Base-by-base conservation (phyloP, 257 asterid species). In the Nicotiana tomentosiformis region DNA sequence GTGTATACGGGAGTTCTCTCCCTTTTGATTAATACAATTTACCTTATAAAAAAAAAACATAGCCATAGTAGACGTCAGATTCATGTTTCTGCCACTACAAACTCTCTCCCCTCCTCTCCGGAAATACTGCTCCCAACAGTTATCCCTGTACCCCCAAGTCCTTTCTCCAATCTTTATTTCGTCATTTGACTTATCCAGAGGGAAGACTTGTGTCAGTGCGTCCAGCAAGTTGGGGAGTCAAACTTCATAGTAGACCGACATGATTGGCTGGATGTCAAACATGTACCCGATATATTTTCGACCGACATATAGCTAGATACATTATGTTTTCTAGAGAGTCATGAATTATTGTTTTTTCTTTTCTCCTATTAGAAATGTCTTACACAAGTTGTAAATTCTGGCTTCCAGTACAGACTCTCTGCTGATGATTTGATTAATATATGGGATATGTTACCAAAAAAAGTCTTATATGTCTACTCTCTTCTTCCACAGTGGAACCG, bases 401-500 rank as follows among this genome's bases (percentile, higher is more conserved):
- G 51, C 11, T 9, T 43, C 51, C 51, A 43, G 51, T 43, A 43
- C 12, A 43, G 51, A 9, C 4, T 43, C 51, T 43, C 12, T 2
- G 12, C 51, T 43, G 51, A 43, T 43, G 51, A 9, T 43, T 43
- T 43, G 51, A 43, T 43, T 9, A 9, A 9, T 43, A 43, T 43
- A 9, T 43, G 12, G 4, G 3, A 43, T 43, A 43, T 43, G 51
- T 43, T 43, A 20, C 23, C 51, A 12, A 43, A 43, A 60, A 51
- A 29, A 7, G 46, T 7, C 32, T 32, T 46, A 37, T 37, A 7
- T 64, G 20, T 43, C 53, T 67, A 49, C 18, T 76, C 65, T 37
- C 10, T 49, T 23, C 33, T 51, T 77, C 66, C 88, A 43, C 51
- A 96, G 99, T 85, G 99, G 98, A 78, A 94, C 91, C 37, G 98